Conservation (phyloP, 176 grass and related monocot genomes). For the barley (Hordeum vulgare) region DNA sequence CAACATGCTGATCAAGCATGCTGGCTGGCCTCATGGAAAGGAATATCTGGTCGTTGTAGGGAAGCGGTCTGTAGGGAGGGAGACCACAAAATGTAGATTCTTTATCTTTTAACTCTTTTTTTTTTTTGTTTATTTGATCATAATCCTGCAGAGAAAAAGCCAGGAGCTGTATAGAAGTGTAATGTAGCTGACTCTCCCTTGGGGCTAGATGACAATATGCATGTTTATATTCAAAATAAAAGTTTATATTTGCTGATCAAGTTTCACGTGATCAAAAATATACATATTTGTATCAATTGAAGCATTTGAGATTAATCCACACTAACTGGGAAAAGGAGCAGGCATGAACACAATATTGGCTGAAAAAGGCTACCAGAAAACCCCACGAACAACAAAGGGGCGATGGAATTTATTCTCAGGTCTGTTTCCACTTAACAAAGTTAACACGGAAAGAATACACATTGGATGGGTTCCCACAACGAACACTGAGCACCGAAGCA, state of each 20-base stretch:
- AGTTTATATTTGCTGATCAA: not conserved
- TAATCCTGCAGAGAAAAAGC: not conserved
- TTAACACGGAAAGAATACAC: not conserved
- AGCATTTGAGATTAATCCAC: not conserved
- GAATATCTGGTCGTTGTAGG: not conserved
- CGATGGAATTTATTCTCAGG: conserved; percentile 11
- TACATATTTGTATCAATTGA: not conserved
- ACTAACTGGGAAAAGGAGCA: not conserved
- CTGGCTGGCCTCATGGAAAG: not conserved
- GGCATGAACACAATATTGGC: not conserved
- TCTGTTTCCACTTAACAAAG: not conserved
- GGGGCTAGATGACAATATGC: not conserved
- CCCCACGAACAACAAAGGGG: conserved; percentile 15
- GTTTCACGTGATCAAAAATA: not conserved
- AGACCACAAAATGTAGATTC: not conserved
- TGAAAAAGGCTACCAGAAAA: not conserved
- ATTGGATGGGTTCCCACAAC: not conserved
- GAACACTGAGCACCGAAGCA: not conserved
- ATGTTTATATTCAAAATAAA: not conserved
- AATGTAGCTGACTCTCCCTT: not conserved
- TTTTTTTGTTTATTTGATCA: not conserved
- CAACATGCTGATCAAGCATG: not conserved
- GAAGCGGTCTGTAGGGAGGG: not conserved
- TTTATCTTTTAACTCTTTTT: not conserved
- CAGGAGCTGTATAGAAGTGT: not conserved